Base-by-base conservation (phyloP, 805 yeast species). In the Suhomyces emberorum region DNA sequence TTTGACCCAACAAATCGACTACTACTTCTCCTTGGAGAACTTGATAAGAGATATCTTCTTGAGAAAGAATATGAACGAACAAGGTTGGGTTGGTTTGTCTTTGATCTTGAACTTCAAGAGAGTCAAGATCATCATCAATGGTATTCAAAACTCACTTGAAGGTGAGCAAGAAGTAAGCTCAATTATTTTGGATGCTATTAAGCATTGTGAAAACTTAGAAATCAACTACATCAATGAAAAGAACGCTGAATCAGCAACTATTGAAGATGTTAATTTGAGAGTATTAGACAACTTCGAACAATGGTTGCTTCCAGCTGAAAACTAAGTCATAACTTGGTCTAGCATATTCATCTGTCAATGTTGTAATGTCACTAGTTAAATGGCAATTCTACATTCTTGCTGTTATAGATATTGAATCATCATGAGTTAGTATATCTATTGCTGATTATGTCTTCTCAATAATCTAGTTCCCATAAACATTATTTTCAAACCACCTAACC, bases 11-110 rank as follows among this genome's bases (percentile, higher is more conserved):
- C 98, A 89, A 69, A 69, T 91, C 35, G 93, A 87, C 56, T 93
- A 93, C 69, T 93, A 93, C 62, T 85, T 93, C 65, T 82, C 95
- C 20, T 70, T 81, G 34, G 95, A 88, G 51, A 93, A 93, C 62
- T 72, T 93, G 62, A 70, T 83, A 49, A 85, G 88, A 63, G 98
- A 93, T 64, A 67, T 81, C 34, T 91, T 65, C 57, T 71, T 93
- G 62, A 79, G 96, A 61, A 75, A 78, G 46, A 85, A 84, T 52
- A 85, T 91, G 95, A 77, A 81, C 59, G 51, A 73, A 31, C 70
- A 77, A 41, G 96, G 96, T 17, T 81, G 81, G 71, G 72, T 88
- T 37, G 77, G 81, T 22, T 60, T 88, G 39, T 54, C 59, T 4
- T 70, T 77, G 38, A 71, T 88, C 45, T 78, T 87, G 41, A 66